A percentile compares a stretch with the other conserved stretches of the same genome.
Evolutionary conservation across 2,329 filamentous ascomycete genomes (phyloP).

Genomic region (Fusarium guadeloupense): DNA sequence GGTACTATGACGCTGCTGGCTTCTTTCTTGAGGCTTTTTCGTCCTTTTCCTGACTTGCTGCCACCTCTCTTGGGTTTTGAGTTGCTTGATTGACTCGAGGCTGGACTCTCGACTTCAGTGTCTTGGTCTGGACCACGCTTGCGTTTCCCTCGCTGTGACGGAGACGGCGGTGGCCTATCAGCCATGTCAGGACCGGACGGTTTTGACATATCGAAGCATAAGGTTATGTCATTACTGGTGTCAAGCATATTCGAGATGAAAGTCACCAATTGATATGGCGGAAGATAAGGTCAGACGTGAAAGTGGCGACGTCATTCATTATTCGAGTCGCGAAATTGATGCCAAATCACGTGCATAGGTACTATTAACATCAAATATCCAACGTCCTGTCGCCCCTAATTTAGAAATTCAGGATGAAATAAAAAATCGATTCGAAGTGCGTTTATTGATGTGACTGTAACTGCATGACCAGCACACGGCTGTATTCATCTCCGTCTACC

Average conservation of each 20-base stretch:
- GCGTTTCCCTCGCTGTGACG: slow-evolving; percentile 30
- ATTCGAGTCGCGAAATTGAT: slow-evolving; percentile 47
- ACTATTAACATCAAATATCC: background rate
- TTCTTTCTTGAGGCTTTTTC: slow-evolving; percentile 26
- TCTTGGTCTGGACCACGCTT: slow-evolving; percentile 30
- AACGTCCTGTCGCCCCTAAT: too few relatives aligned
- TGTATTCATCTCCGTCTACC: slow-evolving; percentile 23
- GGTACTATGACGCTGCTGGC: slow-evolving; percentile 30
- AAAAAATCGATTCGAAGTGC: slow-evolving; percentile 14
- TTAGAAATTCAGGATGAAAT: too few relatives aligned
- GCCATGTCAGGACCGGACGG: background rate
- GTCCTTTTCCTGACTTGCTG: slow-evolving; percentile 17
- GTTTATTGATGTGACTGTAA: slow-evolving; percentile 33
- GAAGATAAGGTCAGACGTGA: background rate
- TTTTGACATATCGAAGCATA: slow-evolving; percentile 10
- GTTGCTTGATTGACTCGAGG: slow-evolving; percentile 14
- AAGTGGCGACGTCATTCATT: slow-evolving; percentile 34
- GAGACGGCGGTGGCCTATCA: background rate
- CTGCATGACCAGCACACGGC: slow-evolving; percentile 31
- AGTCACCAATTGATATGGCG: background rate
- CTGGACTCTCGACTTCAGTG: slow-evolving; percentile 1
- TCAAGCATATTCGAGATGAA: background rate
- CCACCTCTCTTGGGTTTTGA: slow-evolving; percentile 4
- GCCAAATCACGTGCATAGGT: slow-evolving; percentile 50
- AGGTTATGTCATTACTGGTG: slow-evolving; percentile 5